Evolutionary conservation across 192 early-diverging fungal species (phyloP).

Genomic region (Gamsiella multidivaricata): DNA sequence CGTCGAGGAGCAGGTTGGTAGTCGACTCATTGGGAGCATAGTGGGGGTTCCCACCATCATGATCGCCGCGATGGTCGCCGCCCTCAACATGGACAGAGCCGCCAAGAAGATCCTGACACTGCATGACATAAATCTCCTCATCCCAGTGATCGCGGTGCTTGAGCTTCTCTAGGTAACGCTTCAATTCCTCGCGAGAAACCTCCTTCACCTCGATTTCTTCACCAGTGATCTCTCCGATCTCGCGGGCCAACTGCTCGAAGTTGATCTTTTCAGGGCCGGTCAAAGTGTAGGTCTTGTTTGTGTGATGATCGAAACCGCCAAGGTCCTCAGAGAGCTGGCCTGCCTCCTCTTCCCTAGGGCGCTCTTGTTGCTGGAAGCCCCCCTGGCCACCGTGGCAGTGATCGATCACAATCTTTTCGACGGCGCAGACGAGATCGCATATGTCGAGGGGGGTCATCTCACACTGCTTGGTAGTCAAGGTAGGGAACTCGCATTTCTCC

Average conservation of each 20-base stretch:
- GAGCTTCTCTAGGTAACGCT: constrained; percentile 32
- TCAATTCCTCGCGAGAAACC: constrained; percentile 25
- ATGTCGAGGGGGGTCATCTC: constrained; percentile 31
- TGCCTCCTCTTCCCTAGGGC: not conserved
- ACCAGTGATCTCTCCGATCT: constrained; percentile 21
- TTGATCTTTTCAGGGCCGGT: constrained; percentile 30
- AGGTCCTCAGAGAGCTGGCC: not conserved
- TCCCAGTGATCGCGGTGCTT: not conserved
- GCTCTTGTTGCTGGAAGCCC: not conserved
- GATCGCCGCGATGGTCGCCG: not conserved
- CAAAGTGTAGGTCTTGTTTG: constrained; percentile 36
- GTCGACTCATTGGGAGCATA: constrained; percentile 12
- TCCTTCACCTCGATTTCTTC: constrained; percentile 25
- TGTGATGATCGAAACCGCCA: constrained; percentile 5
- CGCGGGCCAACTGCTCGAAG: constrained; percentile 7
- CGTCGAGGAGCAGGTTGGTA: constrained; percentile 29
- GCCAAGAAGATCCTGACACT: not conserved
- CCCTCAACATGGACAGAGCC: not conserved
- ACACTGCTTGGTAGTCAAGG: not conserved
- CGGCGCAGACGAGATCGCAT: constrained; percentile 20
- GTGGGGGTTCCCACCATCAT: constrained; percentile 2
- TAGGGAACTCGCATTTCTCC: constrained; percentile 24
- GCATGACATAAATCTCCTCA: not conserved
- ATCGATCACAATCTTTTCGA: constrained; percentile 8
- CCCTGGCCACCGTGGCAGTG: constrained; percentile 1